Evolutionary conservation across 768 basidiomycete genomes (phyloP).

Genomic region (Mycena polygramma): DNA sequence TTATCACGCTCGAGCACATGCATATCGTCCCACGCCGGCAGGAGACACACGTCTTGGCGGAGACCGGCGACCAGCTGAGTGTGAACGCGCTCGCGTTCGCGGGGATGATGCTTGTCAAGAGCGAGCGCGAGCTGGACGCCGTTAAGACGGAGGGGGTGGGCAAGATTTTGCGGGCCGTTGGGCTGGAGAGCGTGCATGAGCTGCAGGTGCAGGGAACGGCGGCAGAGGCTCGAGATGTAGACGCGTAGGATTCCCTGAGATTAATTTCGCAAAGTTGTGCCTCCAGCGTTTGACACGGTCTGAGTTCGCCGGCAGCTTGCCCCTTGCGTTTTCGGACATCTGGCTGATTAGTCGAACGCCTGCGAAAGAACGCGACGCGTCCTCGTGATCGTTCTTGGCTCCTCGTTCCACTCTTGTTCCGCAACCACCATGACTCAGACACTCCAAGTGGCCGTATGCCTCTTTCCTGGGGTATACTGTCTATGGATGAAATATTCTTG

Average conservation of each 20-base stretch:
- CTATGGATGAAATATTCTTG: background rate
- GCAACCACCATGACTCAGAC: constrained; percentile 29
- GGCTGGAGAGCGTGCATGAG: constrained; percentile 76
- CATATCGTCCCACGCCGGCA: constrained; percentile 84
- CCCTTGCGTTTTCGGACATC: too few species aligned
- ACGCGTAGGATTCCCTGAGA: constrained; percentile 10
- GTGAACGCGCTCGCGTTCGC: constrained; percentile 93
- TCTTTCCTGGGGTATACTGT: constrained; percentile 43
- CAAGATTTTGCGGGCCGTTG: constrained; percentile 75
- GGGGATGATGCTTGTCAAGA: constrained; percentile 91
- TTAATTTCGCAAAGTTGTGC: too few species aligned
- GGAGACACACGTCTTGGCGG: constrained; percentile 68
- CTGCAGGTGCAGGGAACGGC: constrained; percentile 67
- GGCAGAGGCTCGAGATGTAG: constrained; percentile 48
- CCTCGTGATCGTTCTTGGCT: background rate
- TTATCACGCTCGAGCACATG: constrained; percentile 86
- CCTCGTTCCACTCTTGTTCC: too few species aligned
- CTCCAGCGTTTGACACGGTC: too few species aligned
- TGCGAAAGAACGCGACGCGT: background rate
- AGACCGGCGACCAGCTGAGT: constrained; percentile 70
- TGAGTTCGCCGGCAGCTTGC: too few species aligned
- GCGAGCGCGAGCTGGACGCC: constrained; percentile 78
- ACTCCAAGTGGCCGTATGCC: constrained; percentile 47
- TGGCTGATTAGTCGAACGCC: background rate
- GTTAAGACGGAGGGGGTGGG: constrained; percentile 74